Conservation (phyloP, 1,139 yeast genomes). For the Kluyveromyces sp. region DNA sequence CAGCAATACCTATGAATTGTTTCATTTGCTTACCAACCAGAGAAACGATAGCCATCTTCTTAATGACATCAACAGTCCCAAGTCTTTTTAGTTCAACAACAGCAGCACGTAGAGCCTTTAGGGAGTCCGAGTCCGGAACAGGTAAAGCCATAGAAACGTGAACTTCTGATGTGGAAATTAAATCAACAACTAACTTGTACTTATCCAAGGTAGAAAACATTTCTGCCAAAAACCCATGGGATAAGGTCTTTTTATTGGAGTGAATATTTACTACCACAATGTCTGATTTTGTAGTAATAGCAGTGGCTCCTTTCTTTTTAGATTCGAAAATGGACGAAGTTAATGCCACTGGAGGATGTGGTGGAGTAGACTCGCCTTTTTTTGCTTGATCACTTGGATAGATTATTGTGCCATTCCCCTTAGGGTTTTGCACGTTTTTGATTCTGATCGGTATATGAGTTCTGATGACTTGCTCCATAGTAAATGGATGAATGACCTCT, state of each 20-base stretch:
- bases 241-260: constrained; percentile 83
- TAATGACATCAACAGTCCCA: constrained; percentile 84
- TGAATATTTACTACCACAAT: constrained; percentile 89
- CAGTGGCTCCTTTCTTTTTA: constrained; percentile 80
- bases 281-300: constrained; percentile 90
- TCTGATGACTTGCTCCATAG: constrained; percentile 96
- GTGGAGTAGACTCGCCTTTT: constrained; percentile 84
- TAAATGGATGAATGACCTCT: constrained; percentile 96
- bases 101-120: constrained; percentile 54
- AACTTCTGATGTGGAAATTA: constrained; percentile 94
- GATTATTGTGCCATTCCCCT: constrained; percentile 83
- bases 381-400: constrained; percentile 84
- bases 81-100: constrained; percentile 66
- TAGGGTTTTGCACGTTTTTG: constrained; percentile 89
- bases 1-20: constrained; percentile 93
- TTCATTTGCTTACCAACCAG: constrained; percentile 97
- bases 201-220: constrained; percentile 82
- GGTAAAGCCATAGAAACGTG: constrained; percentile 97
- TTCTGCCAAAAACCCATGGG: constrained; percentile 91
- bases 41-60: constrained; percentile 83
- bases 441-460: constrained; percentile 95
- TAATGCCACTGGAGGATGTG: constrained; percentile 80
- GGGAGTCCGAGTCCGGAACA: constrained; percentile 58
- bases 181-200: constrained; percentile 82
- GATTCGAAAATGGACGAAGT: constrained; percentile 39